Percentiles rank a stretch among this genome's conserved stretches.
Evolutionary conservation across 306 rosid species (phyloP).

Genomic region (Ormosia emarginata): DNA sequence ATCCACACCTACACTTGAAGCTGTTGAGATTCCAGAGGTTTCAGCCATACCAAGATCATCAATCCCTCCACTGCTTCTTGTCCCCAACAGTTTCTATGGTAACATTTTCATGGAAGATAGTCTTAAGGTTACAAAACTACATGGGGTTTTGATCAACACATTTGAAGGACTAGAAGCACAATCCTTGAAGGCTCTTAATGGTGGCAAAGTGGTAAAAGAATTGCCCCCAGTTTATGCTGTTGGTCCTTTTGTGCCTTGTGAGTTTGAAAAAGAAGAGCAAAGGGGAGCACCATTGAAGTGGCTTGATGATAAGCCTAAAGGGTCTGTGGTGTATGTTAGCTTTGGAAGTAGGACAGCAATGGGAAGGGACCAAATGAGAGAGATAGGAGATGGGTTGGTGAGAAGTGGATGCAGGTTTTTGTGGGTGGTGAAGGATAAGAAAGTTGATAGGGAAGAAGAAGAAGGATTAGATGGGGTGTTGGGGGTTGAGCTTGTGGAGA

Average conservation of each 20-base stretch:
- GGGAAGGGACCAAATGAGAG: too few species aligned
- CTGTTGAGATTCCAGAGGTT: constrained; percentile 35
- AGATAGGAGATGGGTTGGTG: too few species aligned
- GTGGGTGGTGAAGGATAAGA: too few species aligned
- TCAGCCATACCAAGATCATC: constrained; percentile 38
- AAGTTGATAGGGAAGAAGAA: too few species aligned
- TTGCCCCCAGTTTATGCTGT: constrained; percentile 38
- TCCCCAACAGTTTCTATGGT: background rate
- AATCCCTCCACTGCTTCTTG: constrained; percentile 40
- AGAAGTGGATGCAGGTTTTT: too few species aligned
- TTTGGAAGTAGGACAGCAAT: too few species aligned
- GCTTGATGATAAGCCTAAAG: constrained; percentile 37
- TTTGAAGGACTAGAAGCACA: constrained; percentile 40
- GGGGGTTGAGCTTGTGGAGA: too few species aligned
- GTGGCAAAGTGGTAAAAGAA: constrained; percentile 12
- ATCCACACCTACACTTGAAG: background rate
- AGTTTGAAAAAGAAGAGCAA: constrained; percentile 32
- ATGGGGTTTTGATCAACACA: constrained; percentile 49
- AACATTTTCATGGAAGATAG: constrained; percentile 22
- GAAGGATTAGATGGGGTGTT: too few species aligned
- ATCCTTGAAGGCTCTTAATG: constrained; percentile 22
- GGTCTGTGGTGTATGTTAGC: too few species aligned
- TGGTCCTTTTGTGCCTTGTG: constrained; percentile 54
- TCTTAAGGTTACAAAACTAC: constrained; percentile 14
- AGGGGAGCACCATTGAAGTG: constrained; percentile 8